phyloP scores from a whole-genome alignment of 2,329 filamentous ascomycete species.

The Aulographum hederae region DNA sequence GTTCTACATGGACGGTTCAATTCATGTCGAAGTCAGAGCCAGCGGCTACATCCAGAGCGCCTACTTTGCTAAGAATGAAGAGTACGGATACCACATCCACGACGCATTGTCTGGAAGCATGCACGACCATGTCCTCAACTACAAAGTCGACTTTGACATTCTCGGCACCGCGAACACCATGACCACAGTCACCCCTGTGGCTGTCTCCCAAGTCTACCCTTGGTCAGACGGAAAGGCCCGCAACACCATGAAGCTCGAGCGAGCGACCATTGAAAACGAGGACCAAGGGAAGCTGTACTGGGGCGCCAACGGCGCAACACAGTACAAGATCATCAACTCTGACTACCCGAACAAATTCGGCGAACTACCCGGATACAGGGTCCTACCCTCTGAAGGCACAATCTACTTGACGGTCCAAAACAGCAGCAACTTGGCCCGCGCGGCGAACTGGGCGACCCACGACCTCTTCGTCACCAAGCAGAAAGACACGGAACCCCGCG shows the following conservation, averaged over 20 bases:
- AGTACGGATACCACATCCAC: constrained; percentile 33
- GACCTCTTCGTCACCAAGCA: constrained; percentile 25
- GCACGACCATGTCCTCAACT: constrained; percentile 13
- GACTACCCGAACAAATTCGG: constrained; percentile 28
- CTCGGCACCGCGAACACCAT: constrained; percentile 11
- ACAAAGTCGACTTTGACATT: constrained; percentile 14
- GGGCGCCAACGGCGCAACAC: constrained; percentile 23
- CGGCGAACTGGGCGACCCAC: constrained; percentile 18
- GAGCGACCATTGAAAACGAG: constrained; percentile 19
- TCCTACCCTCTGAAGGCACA: constrained; percentile 17
- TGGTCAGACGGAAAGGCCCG: constrained; percentile 15
- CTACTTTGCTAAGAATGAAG: constrained; percentile 25
- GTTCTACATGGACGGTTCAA: constrained; percentile 33
- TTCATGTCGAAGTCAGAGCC: constrained; percentile 32
- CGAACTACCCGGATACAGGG: constrained; percentile 30
- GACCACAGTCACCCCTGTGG: constrained; percentile 12
- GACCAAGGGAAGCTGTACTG: constrained; percentile 32
- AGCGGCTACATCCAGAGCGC: constrained; percentile 35
- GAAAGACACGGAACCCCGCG: constrained; percentile 26
- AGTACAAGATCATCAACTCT: constrained; percentile 30
- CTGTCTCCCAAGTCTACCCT: constrained; percentile 10
- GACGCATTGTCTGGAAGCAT: constrained; percentile 24
- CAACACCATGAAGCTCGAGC: constrained; percentile 11
- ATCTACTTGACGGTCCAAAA: constrained; percentile 11
- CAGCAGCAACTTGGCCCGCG: constrained; percentile 8